These are phyloP conservation scores for Guadua angustifolia DNA, from an alignment of 176 grass and related monocot genomes.

Conservation along the genomic window DNA sequence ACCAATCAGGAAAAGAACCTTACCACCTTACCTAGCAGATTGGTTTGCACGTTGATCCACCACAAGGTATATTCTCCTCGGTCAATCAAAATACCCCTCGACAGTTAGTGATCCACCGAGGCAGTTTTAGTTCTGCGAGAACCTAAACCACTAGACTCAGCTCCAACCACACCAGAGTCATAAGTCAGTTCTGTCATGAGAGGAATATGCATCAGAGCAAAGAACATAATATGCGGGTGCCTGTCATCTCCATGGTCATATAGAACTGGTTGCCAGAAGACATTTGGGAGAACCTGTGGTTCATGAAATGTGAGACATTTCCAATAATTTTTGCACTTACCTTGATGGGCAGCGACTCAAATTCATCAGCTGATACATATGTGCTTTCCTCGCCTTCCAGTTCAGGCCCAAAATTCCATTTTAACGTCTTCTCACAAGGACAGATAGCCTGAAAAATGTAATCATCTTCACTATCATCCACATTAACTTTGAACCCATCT, in stretches of 20 bases:
- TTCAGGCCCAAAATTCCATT: conserved; percentile 73
- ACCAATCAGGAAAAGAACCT: conserved; percentile 30
- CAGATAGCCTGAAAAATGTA: conserved; percentile 67
- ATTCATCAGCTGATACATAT: conserved; percentile 47
- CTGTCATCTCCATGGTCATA: conserved; percentile 56
- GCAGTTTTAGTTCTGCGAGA: conserved; percentile 57
- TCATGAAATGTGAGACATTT: conserved; percentile 80
- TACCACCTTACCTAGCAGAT: conserved; percentile 40
- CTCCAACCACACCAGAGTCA: conserved; percentile 62
- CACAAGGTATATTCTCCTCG: conserved; percentile 25
- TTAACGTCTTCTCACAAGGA: conserved; percentile 68
- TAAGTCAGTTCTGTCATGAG: conserved; percentile 83
- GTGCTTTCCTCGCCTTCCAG: conserved; percentile 53
- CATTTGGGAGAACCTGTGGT: conserved; percentile 86
- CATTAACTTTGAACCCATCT: conserved; percentile 51
- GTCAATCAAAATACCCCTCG: conserved; percentile 57
- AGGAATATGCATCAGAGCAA: conserved; percentile 76
- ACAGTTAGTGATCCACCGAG: conserved; percentile 65
- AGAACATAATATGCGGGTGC: conserved; percentile 71
- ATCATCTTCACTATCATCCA: conserved; percentile 58
- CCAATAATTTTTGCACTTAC: conserved; percentile 71
- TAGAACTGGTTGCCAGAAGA: conserved; percentile 81
- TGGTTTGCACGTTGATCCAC: conserved; percentile 35
- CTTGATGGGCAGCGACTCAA: conserved; percentile 56
- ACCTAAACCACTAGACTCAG: conserved; percentile 35